Base-by-base conservation (phyloP, 2,329 filamentous ascomycete genomes). In the Talaromyces islandicus region DNA sequence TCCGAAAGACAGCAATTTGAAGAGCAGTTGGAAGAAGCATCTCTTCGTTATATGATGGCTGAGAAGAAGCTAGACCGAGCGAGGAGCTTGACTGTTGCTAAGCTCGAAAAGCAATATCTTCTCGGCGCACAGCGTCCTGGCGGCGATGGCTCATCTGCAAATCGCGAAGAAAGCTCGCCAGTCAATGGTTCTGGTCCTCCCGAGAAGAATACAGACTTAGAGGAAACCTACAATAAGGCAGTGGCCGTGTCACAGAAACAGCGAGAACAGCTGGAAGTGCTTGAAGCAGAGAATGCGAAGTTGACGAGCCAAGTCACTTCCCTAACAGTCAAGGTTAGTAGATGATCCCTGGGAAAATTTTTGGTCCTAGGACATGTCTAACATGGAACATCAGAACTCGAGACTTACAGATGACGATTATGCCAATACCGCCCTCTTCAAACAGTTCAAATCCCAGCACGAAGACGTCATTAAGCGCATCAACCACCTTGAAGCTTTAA, bases 51-150 rank as follows among this genome's bases (percentile, higher is more conserved):
- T 70, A 91, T 97, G 79, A 90, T 95, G 66, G 94, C 94, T 0
- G 94, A 99, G 73, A 95, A 96, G 79, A 94, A 92, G 72, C 81
- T 97, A 57, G 94, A 99, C 72, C 86, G 94, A 50, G 85, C 89
- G 25, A 93, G 91, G 75, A 99, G 94, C 71, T 79, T 87, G 17
- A 92, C 96, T 60, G 92, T 97, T 1, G 90, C 92, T 63, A 96
- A 96, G 72, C 77, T 99, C 62, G 94, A 97, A 73, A 89, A 91
- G 68, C 91, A 96, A 75, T 92, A 92, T 32, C 84, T 92, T 56
- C 83, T 90, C 61, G 88, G 88, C 60, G 85, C 84, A 14, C 74
- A 76, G 50, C 81, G 77, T 63, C 77, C 75, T 30, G 75, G 77
- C 38, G 77, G 79, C 19, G 79, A 80, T 52, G 74, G 72, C 51